These are phyloP conservation scores for Tolypocladium pustulatum DNA, from an alignment of 2,329 filamentous ascomycete genomes.

Conservation along the genomic window DNA sequence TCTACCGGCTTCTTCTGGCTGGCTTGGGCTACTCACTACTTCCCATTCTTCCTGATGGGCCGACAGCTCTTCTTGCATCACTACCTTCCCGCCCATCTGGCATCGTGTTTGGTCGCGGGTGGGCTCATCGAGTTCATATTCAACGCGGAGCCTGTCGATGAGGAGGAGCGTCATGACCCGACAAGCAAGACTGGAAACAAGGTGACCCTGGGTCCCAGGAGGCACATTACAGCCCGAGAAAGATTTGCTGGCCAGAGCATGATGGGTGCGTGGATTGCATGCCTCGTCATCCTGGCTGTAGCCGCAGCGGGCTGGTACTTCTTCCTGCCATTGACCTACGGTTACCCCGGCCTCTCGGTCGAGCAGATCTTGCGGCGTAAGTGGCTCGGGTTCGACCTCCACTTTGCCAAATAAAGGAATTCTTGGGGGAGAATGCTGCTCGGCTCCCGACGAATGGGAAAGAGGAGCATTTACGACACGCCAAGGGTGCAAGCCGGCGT, in stretches of 20 bases:
- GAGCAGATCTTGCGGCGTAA: constrained; percentile 73
- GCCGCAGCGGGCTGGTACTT: constrained; percentile 76
- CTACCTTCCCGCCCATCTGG: constrained; percentile 89
- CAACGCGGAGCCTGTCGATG: constrained; percentile 66
- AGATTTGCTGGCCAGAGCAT: constrained; percentile 72
- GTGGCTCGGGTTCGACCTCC: constrained; percentile 94
- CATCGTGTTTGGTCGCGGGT: constrained; percentile 80
- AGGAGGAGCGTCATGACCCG: constrained; percentile 28
- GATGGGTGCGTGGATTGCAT: constrained; percentile 68
- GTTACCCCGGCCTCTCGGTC: constrained; percentile 76
- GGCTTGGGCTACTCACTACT: constrained; percentile 93
- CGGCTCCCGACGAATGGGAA: background rate
- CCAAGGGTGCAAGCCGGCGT: background rate
- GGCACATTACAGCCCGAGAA: constrained; percentile 69
- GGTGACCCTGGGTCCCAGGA: constrained; percentile 29
- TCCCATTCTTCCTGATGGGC: constrained; percentile 97
- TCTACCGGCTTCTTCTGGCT: constrained; percentile 99
- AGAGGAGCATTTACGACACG: too few relatives aligned
- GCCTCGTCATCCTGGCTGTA: constrained; percentile 54
- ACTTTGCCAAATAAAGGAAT: constrained; percentile 80
- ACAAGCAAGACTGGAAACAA: constrained; percentile 32
- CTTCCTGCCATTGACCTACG: constrained; percentile 93
- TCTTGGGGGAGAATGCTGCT: background rate
- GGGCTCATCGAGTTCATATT: constrained; percentile 94
- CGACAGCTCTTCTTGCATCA: constrained; percentile 97